Conservation (phyloP, 345 rosid species). For the Citrus unshiu region DNA sequence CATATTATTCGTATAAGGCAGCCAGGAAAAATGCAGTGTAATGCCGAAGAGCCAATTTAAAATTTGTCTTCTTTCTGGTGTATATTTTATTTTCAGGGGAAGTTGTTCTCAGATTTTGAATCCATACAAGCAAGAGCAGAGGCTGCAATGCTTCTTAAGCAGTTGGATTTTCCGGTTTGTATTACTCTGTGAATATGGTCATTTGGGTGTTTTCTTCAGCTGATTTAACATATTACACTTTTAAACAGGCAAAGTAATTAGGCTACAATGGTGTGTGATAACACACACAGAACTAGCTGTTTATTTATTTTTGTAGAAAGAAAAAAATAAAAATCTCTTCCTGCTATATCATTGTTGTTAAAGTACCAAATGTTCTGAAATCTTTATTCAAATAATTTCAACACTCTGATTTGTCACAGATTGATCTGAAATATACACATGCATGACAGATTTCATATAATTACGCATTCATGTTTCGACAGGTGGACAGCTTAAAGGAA, state of each 20-base stretch:
- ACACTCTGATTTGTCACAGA: background rate
- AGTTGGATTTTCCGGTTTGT: constrained; percentile 91
- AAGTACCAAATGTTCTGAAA: background rate
- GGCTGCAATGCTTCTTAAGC: constrained; percentile 95
- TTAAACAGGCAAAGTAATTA: background rate
- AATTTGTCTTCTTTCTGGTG: background rate
- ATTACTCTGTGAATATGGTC: constrained; percentile 17
- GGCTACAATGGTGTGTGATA: background rate
- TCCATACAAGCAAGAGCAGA: constrained; percentile 95
- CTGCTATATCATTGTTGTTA: background rate
- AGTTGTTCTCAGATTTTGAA: constrained; percentile 88
- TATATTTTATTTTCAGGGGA: constrained; percentile 43
- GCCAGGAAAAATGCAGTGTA: background rate
- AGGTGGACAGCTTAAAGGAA: constrained; percentile 86
- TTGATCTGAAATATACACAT: background rate
- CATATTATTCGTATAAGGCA: background rate
- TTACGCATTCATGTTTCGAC: constrained; percentile 9
- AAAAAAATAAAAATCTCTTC: background rate
- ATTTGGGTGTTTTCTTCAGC: constrained; percentile 5
- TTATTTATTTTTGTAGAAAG: background rate
- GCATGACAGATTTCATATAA: background rate
- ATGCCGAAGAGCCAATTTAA: background rate
- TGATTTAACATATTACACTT: background rate
- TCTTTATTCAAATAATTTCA: background rate
- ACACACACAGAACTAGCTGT: background rate